Base-by-base conservation (phyloP, 768 basidiomycete species). In the Strobilomyces confusus region DNA sequence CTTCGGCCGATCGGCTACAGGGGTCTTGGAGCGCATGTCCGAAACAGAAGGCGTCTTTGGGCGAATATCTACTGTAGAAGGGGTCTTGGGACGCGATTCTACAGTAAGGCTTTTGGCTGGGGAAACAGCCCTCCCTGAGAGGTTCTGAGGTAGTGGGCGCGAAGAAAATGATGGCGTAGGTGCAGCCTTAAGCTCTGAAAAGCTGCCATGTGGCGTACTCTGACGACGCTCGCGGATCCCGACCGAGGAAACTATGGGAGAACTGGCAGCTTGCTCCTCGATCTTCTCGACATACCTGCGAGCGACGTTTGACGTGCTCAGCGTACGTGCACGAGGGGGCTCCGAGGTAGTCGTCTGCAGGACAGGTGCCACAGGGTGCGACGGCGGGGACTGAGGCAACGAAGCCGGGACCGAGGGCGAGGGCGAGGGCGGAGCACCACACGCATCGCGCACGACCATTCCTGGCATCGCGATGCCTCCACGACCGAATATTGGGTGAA, bases 401-500 rank as follows among this genome's bases (percentile, higher is more conserved):
- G 49, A 33, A 33, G 48, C 44, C 41, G 55, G 33, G 9, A 52
- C 46, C 17, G 56, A 56, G 15, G 57, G 42, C 3, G 56, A 56
- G 15, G 57, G 42, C 3, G 48, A 48, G n/a, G 59, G 48, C 0
- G 51, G 47, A 32, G 52, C 17, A n/a, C 25, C 43, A 20, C 41
- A 34, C 22, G 40, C 44, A 1, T 61, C 64, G 22, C 57, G 63
- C 15, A 56, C 63, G 14, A 73, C 73, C 76, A 91, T 79, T 4
- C 89, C 89, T 9, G 86, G 86, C 81, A 91, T 82, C 12, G 87
- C 89, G 45, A 89, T 72, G 19, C 86, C 86, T 15, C 84, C 83
- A 51, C 76, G 78, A 17, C 89, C 89, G 64, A 91, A 91, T 43
- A 90, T 66, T 2, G 89, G 89, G 70, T 91, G 89, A 15, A 86